Conservation (phyloP, 2,329 filamentous ascomycete species). For the Clonostachys solani region DNA sequence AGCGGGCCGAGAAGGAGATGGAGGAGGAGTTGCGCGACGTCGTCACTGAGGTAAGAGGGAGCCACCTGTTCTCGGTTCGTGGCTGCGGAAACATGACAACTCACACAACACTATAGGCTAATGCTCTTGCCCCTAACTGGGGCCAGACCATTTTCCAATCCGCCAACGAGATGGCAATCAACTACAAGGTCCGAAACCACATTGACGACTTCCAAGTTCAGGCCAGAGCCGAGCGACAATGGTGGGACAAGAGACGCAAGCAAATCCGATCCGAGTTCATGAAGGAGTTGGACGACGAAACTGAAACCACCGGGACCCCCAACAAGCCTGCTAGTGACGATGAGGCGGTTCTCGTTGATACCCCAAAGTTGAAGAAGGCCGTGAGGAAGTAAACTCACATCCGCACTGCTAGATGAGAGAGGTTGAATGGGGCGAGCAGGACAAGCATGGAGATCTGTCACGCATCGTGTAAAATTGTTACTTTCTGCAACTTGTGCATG, state of each 20-base stretch:
- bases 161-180: constrained; percentile 91
- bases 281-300: constrained; percentile 72
- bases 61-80: not conserved
- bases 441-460: too few relatives aligned
- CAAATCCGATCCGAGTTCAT: constrained; percentile 74
- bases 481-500: too few relatives aligned
- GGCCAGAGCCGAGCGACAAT: constrained; percentile 71
- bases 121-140: constrained; percentile 84
- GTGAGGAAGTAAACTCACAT: constrained; percentile 48
- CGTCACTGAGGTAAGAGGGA: constrained; percentile 70
- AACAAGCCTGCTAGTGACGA: constrained; percentile 11
- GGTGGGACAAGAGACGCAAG: constrained; percentile 84
- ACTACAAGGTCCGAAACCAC: constrained; percentile 69
- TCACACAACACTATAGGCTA: constrained; percentile 57
- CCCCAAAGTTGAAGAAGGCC: constrained; percentile 52
- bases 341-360: constrained; percentile 69
- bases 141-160: constrained; percentile 95
- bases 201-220: constrained; percentile 72
- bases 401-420: not conserved
- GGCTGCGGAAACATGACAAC: not conserved
- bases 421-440: too few relatives aligned
- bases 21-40: constrained; percentile 94
- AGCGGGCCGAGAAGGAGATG: constrained; percentile 93
- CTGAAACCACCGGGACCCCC: constrained; percentile 26
- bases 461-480: too few relatives aligned